phyloP scores from a whole-genome alignment of 495 filamentous ascomycete genomes.

The Podospora pseudopauciseta region DNA sequence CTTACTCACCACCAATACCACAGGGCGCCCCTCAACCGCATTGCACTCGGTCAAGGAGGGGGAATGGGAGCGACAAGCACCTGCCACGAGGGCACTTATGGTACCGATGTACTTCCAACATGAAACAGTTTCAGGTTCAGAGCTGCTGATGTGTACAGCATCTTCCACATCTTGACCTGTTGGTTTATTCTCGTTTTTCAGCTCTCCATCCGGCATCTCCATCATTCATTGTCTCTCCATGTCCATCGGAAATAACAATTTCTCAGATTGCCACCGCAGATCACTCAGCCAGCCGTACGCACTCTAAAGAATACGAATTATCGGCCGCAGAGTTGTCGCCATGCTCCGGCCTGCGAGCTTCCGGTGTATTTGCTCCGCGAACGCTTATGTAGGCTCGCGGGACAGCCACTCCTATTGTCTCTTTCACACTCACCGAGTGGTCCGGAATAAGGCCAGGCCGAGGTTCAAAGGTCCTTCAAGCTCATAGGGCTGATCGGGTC shows the following conservation, averaged over 20 bases:
- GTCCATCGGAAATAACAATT: neutral
- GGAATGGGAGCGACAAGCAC: neutral
- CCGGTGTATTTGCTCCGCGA: neutral
- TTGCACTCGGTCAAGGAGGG: neutral
- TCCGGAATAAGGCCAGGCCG: neutral
- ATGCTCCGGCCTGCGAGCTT: neutral
- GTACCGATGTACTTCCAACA: neutral
- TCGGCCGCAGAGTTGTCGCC: neutral
- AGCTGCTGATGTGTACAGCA: neutral
- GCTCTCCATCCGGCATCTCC: neutral
- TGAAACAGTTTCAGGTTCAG: constrained; percentile 9
- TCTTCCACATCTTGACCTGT: neutral
- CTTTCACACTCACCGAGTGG: neutral
- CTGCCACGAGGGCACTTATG: neutral
- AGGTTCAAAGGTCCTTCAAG: neutral
- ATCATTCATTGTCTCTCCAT: neutral
- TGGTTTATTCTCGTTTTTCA: neutral
- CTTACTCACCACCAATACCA: neutral
- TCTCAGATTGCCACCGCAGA: neutral
- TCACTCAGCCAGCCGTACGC: neutral
- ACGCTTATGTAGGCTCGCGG: neutral
- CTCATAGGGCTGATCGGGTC: neutral
- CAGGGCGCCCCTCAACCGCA: neutral
- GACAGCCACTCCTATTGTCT: neutral
- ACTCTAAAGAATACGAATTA: neutral